phyloP scores from a whole-genome alignment of 2,329 filamentous ascomycete species.

The Hypoxylon sp. region DNA sequence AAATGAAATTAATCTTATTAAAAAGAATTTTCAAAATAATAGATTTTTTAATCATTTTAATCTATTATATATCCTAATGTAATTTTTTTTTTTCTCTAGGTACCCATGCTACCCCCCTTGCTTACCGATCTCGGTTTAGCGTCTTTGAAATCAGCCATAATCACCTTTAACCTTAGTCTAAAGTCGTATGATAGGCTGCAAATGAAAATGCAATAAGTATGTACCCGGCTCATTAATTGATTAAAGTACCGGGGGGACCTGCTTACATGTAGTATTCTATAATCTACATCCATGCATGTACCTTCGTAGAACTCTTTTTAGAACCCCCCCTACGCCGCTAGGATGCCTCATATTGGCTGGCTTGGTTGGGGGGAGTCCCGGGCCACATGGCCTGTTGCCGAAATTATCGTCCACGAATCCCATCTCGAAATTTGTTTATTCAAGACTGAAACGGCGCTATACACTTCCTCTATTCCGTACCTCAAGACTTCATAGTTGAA shows the following conservation, averaged over 20 bases:
- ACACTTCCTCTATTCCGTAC: neutral
- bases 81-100: no score
- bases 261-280: neutral
- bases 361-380: slow-evolving; percentile 8
- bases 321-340: no score
- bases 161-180: no score
- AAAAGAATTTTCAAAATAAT: no score
- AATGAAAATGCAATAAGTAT: neutral
- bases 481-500: neutral
- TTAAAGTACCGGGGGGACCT: slow-evolving; percentile 1
- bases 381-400: slow-evolving; percentile 21
- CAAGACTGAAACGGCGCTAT: slow-evolving; percentile 7
- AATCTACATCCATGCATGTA: neutral
- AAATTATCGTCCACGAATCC: slow-evolving; percentile 33
- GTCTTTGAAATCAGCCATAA: neutral
- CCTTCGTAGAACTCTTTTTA: no score
- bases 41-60: no score
- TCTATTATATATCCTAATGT: no score
- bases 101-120: no score
- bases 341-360: neutral
- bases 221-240: neutral
- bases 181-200: no score
- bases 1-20: no score
- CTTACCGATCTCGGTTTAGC: neutral
- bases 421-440: slow-evolving; percentile 16